Percentiles rank a stretch among this genome's conserved stretches.
Conservation (phyloP, 2,329 filamentous ascomycete species). For the Trichoderma endophyticum region DNA sequence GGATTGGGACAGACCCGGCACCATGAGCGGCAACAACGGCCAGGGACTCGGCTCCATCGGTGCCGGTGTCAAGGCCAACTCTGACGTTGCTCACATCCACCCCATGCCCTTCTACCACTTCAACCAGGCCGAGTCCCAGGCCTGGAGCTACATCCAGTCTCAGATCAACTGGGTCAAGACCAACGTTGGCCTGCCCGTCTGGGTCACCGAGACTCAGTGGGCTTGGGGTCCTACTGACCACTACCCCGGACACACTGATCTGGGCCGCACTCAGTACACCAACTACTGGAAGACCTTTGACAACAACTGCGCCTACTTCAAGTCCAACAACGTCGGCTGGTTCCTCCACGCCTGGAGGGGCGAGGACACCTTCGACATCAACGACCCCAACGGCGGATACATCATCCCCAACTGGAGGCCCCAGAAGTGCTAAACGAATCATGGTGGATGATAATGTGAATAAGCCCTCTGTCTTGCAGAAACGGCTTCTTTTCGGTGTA, state of each 20-base stretch:
- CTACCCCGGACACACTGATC: slow-evolving; percentile 21
- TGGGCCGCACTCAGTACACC: slow-evolving; percentile 20
- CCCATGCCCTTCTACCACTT: slow-evolving; percentile 25
- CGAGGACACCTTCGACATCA: slow-evolving; percentile 23
- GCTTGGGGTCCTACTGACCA: slow-evolving; percentile 22
- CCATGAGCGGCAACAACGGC: slow-evolving; percentile 19
- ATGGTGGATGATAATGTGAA: neutral
- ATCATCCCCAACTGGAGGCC: slow-evolving; percentile 23
- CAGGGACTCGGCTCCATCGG: slow-evolving; percentile 19
- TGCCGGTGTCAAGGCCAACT: slow-evolving; percentile 21
- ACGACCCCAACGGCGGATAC: slow-evolving; percentile 21
- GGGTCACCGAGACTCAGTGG: slow-evolving; percentile 24
- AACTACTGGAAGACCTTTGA: slow-evolving; percentile 23
- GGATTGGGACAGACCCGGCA: slow-evolving; percentile 24
- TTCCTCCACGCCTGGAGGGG: slow-evolving; percentile 24
- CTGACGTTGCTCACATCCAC: slow-evolving; percentile 24
- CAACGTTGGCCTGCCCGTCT: slow-evolving; percentile 21
- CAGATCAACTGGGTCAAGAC: slow-evolving; percentile 21
- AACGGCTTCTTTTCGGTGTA: neutral
- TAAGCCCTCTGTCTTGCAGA: neutral
- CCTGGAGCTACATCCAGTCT: slow-evolving; percentile 22
- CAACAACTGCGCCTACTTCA: slow-evolving; percentile 24
- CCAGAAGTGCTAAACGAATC: slow-evolving; percentile 19
- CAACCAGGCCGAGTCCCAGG: slow-evolving; percentile 17
- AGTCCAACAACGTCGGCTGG: slow-evolving; percentile 21